Conservation (phyloP, 495 filamentous ascomycete species). For the Penicillium arizonense region DNA sequence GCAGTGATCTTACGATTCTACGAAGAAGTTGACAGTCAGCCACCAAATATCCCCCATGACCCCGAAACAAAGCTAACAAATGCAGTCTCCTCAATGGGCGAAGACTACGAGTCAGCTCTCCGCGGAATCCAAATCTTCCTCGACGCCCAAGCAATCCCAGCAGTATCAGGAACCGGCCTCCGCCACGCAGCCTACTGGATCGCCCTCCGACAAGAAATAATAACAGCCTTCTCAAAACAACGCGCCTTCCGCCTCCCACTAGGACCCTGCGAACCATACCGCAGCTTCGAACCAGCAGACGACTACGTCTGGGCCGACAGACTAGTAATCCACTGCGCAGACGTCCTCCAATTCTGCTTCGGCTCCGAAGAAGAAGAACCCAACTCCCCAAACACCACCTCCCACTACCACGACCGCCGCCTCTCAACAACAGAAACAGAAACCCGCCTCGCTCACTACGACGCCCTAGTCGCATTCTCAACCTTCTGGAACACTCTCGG, state of each 20-base stretch:
- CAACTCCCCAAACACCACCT: neutral
- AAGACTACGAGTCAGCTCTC: conserved; percentile 8
- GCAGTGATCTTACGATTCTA: conserved; percentile 30
- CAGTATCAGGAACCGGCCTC: conserved; percentile 14
- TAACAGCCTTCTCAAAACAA: conserved; percentile 31
- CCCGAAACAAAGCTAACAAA: neutral
- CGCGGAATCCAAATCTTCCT: conserved; percentile 11
- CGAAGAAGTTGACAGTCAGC: conserved; percentile 26
- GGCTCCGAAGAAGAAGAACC: conserved; percentile 17
- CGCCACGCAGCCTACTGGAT: conserved; percentile 31
- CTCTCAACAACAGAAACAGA: conserved; percentile 5
- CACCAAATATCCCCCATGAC: neutral
- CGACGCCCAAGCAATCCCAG: conserved; percentile 6
- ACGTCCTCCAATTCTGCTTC: conserved; percentile 26
- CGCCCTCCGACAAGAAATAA: conserved; percentile 31
- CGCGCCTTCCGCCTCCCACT: conserved; percentile 19
- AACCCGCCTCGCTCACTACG: conserved; percentile 15
- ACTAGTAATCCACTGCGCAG: conserved; percentile 25
- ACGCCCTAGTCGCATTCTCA: conserved; percentile 17
- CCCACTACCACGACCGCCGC: conserved; percentile 3
- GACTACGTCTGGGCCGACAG: conserved; percentile 31
- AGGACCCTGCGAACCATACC: conserved; percentile 11
- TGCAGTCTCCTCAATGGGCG: conserved; percentile 5
- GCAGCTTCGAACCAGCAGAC: conserved; percentile 20
- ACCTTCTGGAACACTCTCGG: conserved; percentile 15